phyloP scores from a whole-genome alignment of 441 rosid genomes.

The Raphanus hybrid region DNA sequence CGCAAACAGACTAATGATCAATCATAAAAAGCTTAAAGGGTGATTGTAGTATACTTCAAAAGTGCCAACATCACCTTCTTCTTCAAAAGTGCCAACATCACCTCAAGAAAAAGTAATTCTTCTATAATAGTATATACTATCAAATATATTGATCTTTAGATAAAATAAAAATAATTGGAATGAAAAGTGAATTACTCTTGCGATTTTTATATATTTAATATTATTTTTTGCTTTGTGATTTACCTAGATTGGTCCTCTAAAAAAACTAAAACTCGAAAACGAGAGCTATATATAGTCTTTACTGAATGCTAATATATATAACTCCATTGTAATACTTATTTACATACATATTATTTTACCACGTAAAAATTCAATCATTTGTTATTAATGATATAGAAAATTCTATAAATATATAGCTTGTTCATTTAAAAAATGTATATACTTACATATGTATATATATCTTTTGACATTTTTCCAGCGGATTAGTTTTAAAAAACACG shows the following conservation, averaged over 20 bases:
- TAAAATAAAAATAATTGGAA: neutral
- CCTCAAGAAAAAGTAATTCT: conserved; percentile 32
- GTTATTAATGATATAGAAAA: neutral
- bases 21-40: conserved; percentile 26
- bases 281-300: neutral
- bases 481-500: neutral
- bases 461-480: neutral
- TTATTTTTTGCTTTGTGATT: neutral
- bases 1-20: conserved; percentile 29
- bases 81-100: conserved; percentile 5
- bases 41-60: conserved; percentile 31
- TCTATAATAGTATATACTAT: neutral
- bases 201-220: neutral
- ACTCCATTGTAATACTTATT: neutral
- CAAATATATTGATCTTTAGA: neutral
- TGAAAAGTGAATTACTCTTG: neutral
- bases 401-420: neutral
- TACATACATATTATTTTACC: neutral
- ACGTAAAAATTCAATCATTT: neutral
- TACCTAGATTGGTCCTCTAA: neutral
- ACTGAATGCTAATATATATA: neutral
- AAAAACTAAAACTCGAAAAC: neutral
- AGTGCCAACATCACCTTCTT: conserved; percentile 35
- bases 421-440: neutral
- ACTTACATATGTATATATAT: neutral